These are phyloP conservation scores for Tilletia indica DNA, from an alignment of 1,284 basidiomycete species.

Conservation along the genomic window DNA sequence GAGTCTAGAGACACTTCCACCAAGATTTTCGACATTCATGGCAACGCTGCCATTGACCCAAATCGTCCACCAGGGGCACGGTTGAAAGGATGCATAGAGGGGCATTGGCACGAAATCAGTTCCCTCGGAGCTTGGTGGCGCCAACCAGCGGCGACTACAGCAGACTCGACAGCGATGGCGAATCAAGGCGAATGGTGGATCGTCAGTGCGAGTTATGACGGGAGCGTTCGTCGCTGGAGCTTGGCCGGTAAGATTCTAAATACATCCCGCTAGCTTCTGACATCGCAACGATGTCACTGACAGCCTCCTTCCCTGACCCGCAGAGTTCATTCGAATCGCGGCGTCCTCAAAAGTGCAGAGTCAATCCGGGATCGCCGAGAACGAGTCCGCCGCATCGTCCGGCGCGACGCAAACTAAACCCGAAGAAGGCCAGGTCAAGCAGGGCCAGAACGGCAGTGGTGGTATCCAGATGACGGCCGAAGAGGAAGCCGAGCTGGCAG, in stretches of 20 bases:
- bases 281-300: background rate
- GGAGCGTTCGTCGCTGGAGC: slow-evolving; percentile 37
- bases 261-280: background rate
- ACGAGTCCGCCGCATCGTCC: slow-evolving; percentile 14
- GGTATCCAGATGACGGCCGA: slow-evolving; percentile 34
- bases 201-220: slow-evolving; percentile 36
- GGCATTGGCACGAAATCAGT: slow-evolving; percentile 45
- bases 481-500: slow-evolving; percentile 46
- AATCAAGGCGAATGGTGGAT: slow-evolving; percentile 25
- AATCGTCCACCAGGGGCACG: background rate
- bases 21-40: slow-evolving; percentile 14
- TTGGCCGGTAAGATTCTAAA: slow-evolving; percentile 14
- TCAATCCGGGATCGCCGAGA: slow-evolving; percentile 15
- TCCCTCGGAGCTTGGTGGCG: slow-evolving; percentile 28
- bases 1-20: background rate
- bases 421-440: background rate
- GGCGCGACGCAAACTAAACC: background rate
- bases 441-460: background rate
- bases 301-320: background rate
- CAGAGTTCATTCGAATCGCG: background rate
- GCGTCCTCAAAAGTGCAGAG: background rate
- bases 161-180: background rate
- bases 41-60: background rate
- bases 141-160: background rate
- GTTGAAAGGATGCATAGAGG: slow-evolving; percentile 27